These are phyloP conservation scores for Lactarius deliciosus DNA, from an alignment of 768 basidiomycete species.

Conservation along the genomic window DNA sequence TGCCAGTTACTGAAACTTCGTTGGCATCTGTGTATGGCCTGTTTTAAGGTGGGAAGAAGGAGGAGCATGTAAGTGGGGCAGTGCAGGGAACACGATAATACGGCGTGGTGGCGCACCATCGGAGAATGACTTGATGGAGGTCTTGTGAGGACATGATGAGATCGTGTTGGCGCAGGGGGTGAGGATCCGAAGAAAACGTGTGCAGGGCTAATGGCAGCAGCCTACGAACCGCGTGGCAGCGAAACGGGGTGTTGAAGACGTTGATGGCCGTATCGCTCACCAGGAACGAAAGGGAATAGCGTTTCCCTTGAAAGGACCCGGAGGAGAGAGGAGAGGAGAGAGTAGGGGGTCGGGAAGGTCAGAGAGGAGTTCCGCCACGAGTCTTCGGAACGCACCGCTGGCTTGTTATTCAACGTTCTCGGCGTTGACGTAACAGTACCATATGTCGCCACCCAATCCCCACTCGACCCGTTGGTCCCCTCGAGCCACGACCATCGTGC, in stretches of 20 bases:
- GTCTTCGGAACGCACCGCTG: neutral
- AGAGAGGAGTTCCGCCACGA: neutral
- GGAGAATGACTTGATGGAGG: slow-evolving; percentile 25
- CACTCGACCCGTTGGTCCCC: neutral
- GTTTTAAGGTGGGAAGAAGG: slow-evolving; percentile 21
- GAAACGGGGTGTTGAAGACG: neutral
- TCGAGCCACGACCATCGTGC: slow-evolving; percentile 7
- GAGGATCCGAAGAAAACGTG: slow-evolving; percentile 17
- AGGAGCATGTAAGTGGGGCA: neutral
- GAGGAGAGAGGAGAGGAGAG: neutral
- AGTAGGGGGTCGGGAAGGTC: neutral
- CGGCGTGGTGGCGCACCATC: slow-evolving; percentile 25
- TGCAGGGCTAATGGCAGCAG: neutral
- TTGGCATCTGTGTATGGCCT: slow-evolving; percentile 29
- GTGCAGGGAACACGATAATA: slow-evolving; percentile 19
- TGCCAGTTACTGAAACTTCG: slow-evolving; percentile 30
- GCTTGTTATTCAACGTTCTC: neutral
- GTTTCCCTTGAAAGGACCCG: neutral
- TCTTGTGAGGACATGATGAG: slow-evolving; percentile 20
- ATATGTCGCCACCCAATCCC: neutral
- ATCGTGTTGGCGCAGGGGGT: slow-evolving; percentile 7
- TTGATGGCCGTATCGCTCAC: slow-evolving; percentile 9
- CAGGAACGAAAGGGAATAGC: neutral
- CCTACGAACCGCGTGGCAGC: slow-evolving; percentile 6
- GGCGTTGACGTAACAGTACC: slow-evolving; percentile 23